Evolutionary conservation across 208 protist species (phyloP).

Genomic region (Acanthamoeba culbertsoni): DNA sequence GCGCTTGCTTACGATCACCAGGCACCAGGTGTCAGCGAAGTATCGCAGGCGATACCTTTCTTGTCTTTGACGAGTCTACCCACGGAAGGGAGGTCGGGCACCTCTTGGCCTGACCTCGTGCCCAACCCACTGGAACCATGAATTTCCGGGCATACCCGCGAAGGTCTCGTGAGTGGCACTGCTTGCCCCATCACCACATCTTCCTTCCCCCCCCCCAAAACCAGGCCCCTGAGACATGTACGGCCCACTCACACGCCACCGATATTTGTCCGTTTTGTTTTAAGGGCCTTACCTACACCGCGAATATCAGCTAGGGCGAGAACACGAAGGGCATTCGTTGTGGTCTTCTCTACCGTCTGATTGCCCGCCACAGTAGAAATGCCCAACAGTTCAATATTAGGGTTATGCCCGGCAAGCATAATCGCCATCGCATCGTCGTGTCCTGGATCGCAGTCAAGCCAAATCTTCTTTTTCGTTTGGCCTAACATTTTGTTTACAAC

Average conservation of each 20-base stretch:
- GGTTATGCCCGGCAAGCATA: slow-evolving; percentile 63
- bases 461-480: slow-evolving; percentile 37
- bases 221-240: too few species aligned
- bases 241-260: too few species aligned
- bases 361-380: slow-evolving; percentile 78
- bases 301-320: neutral
- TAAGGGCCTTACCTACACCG: neutral
- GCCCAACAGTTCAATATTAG: slow-evolving; percentile 61
- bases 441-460: slow-evolving; percentile 77
- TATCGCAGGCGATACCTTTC: neutral
- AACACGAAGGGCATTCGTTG: slow-evolving; percentile 66
- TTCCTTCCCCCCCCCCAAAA: too few species aligned
- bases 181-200: slow-evolving; percentile 32
- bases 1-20: neutral
- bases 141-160: neutral
- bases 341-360: slow-evolving; percentile 79
- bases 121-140: slow-evolving; percentile 10
- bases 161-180: neutral
- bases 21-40: neutral
- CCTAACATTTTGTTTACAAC: neutral
- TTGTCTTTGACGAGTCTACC: neutral
- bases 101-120: neutral
- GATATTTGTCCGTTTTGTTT: too few species aligned
- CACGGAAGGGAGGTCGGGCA: neutral
- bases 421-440: slow-evolving; percentile 80